Evolutionary conservation across 2,329 filamentous ascomycete species (phyloP).

Genomic region (Diaporthe sp.): DNA sequence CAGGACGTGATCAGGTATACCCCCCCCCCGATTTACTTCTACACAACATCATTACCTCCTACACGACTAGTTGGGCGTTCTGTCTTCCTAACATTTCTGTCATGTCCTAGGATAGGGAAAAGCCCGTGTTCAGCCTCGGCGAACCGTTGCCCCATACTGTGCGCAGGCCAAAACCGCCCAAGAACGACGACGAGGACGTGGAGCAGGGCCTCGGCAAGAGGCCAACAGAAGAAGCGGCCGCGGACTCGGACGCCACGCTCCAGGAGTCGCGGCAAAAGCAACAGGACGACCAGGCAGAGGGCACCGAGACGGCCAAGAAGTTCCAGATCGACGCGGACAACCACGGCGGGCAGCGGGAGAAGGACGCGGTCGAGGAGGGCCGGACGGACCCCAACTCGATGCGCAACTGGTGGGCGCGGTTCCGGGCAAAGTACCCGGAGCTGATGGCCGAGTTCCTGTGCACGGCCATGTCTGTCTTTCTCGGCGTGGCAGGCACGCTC

Average conservation of each 20-base stretch:
- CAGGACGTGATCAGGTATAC: neutral
- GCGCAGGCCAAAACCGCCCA: slow-evolving; percentile 28
- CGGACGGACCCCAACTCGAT: slow-evolving; percentile 44
- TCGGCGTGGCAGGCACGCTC: slow-evolving; percentile 46
- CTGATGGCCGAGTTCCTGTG: slow-evolving; percentile 48
- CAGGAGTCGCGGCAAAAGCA: slow-evolving; percentile 21
- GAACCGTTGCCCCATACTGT: slow-evolving; percentile 44
- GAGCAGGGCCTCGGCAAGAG: slow-evolving; percentile 35
- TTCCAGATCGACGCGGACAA: slow-evolving; percentile 47
- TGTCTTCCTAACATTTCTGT: neutral
- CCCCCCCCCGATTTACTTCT: too few relatives aligned
- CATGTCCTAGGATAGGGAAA: slow-evolving; percentile 34
- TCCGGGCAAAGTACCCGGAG: slow-evolving; percentile 48
- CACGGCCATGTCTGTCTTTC: slow-evolving; percentile 46
- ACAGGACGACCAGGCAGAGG: slow-evolving; percentile 39
- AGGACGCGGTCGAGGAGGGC: slow-evolving; percentile 43
- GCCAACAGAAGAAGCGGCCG: slow-evolving; percentile 11
- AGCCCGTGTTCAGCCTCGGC: slow-evolving; percentile 46
- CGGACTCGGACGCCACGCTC: neutral
- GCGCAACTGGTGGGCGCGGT: slow-evolving; percentile 48
- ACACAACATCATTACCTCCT: neutral
- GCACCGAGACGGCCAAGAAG: slow-evolving; percentile 38
- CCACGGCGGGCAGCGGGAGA: slow-evolving; percentile 42
- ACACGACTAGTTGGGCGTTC: too few relatives aligned
- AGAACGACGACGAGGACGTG: slow-evolving; percentile 30